Conservation (phyloP, 495 filamentous ascomycete genomes). For the Chlorociboria aeruginascens region DNA sequence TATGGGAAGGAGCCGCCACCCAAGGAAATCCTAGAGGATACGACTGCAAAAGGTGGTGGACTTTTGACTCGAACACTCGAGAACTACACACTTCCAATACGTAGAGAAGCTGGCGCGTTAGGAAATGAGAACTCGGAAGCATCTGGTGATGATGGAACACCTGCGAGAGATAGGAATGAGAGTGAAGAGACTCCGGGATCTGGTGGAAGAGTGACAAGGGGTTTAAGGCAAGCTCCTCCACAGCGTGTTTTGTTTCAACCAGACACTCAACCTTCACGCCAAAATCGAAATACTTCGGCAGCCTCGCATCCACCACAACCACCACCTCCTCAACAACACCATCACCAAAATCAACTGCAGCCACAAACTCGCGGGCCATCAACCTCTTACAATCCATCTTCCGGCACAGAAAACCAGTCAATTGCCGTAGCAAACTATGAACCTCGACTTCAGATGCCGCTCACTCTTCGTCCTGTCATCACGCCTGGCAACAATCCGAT, state of each 20-base stretch:
- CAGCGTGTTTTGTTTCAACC: conserved; percentile 75
- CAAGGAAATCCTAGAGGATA: conserved; percentile 66
- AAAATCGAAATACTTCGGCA: conserved; percentile 43
- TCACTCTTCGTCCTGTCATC: conserved; percentile 54
- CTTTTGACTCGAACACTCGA: conserved; percentile 66
- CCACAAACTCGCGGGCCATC: conserved; percentile 13
- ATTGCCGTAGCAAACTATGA: conserved; percentile 45
- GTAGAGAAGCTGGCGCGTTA: conserved; percentile 16
- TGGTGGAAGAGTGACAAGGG: conserved; percentile 48
- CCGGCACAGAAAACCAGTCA: conserved; percentile 31
- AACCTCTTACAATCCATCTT: conserved; percentile 19
- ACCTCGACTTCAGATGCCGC: conserved; percentile 37
- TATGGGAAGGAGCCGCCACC: conserved; percentile 67
- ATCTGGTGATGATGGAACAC: conserved; percentile 50
- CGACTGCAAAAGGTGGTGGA: conserved; percentile 62
- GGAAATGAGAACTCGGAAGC: conserved; percentile 34
- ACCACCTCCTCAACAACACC: conserved; percentile 17
- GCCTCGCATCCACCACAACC: conserved; percentile 14
- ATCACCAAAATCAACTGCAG: conserved; percentile 8
- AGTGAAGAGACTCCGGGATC: conserved; percentile 48
- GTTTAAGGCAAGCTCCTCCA: conserved; percentile 66
- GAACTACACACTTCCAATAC: conserved; percentile 43
- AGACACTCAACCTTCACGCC: conserved; percentile 48
- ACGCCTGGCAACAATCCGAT: conserved; percentile 58
- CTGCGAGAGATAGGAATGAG: conserved; percentile 45